A percentile compares a stretch with the other conserved stretches of the same genome.
Evolutionary conservation across 192 early-diverging fungal species (phyloP).

Genomic region (Cladochytrium replicatum): DNA sequence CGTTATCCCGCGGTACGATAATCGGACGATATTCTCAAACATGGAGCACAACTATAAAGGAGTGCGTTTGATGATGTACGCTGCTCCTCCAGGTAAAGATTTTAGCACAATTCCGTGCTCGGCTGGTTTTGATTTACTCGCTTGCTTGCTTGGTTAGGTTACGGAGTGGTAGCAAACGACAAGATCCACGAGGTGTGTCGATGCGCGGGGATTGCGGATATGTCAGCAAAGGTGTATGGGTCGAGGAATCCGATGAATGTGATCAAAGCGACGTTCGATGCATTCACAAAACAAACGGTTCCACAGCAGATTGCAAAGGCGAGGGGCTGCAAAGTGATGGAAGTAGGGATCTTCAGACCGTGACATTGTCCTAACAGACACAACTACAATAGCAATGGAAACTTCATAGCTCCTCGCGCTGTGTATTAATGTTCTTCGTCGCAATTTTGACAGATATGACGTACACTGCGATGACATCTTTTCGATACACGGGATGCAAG

Average conservation of each 20-base stretch:
- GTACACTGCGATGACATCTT: no score
- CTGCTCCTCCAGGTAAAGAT: conserved; percentile 70
- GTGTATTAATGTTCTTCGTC: no score
- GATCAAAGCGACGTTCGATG: conserved; percentile 91
- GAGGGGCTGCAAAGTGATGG: conserved; percentile 77
- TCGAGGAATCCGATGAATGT: conserved; percentile 98
- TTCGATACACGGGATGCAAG: no score
- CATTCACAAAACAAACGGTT: conserved; percentile 63
- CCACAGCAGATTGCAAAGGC: conserved; percentile 79
- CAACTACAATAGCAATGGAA: no score
- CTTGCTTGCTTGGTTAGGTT: no score
- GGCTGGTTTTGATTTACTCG: no score
- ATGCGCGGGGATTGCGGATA: conserved; percentile 86
- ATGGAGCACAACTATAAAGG: conserved; percentile 82
- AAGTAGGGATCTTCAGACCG: conserved; percentile 90
- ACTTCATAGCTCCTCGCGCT: no score
- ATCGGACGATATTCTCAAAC: conserved; percentile 84
- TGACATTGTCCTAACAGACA: no score
- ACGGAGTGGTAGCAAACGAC: conserved; percentile 87
- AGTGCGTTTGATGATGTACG: conserved; percentile 66
- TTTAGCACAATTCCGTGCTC: background rate
- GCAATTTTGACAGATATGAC: no score
- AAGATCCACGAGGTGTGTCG: conserved; percentile 92
- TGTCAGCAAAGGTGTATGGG: conserved; percentile 80
- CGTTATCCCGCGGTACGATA: conserved; percentile 77